phyloP scores from a whole-genome alignment of 768 basidiomycete genomes.

The Kwoniella botswanensis region DNA sequence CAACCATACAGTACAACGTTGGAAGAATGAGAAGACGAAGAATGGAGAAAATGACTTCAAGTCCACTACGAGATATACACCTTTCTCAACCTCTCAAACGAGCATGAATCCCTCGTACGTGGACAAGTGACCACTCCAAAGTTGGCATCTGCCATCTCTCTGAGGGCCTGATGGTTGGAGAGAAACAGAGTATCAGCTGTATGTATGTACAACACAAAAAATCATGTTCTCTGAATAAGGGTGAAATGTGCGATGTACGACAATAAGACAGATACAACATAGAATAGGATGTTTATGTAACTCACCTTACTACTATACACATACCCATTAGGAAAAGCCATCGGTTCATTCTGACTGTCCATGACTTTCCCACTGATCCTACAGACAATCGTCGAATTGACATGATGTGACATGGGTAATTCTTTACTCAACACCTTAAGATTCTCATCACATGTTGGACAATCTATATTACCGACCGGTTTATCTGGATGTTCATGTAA shows the following conservation, averaged over 20 bases:
- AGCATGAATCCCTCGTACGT: constrained; percentile 69
- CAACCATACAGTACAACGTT: too few species aligned
- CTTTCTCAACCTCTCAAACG: constrained; percentile 73
- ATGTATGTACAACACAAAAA: not conserved
- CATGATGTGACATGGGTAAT: constrained; percentile 90
- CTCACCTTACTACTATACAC: constrained; percentile 92
- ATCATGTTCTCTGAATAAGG: not conserved
- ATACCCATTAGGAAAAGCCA: constrained; percentile 87
- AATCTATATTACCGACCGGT: constrained; percentile 62
- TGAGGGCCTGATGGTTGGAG: constrained; percentile 67
- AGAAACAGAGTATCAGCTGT: not conserved
- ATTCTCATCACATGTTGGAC: constrained; percentile 85
- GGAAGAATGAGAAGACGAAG: too few species aligned
- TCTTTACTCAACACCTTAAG: constrained; percentile 78
- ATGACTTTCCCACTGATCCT: constrained; percentile 88
- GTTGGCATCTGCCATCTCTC: constrained; percentile 83
- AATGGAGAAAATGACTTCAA: not conserved
- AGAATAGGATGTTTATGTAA: constrained; percentile 6
- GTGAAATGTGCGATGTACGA: not conserved
- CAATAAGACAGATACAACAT: not conserved
- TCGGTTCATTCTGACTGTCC: constrained; percentile 89
- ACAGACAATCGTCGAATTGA: constrained; percentile 94
- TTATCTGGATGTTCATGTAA: constrained; percentile 48
- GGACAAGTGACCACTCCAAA: constrained; percentile 84
- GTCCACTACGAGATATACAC: constrained; percentile 78